phyloP scores from a whole-genome alignment of 129 eudicot genomes.

The Silybum marianum region DNA sequence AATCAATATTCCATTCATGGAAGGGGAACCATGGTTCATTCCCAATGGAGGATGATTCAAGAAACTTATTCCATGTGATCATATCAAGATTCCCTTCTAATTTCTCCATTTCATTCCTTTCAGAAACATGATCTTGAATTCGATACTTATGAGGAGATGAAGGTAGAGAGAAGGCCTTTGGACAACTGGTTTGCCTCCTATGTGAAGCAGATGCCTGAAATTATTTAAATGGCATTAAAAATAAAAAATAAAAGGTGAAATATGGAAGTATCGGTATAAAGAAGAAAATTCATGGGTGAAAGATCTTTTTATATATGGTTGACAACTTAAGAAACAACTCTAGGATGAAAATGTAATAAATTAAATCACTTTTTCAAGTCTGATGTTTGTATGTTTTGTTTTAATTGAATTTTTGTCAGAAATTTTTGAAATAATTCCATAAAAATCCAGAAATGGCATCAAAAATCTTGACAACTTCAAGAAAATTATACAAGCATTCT shows the following conservation, averaged over 20 bases:
- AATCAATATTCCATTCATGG: slow-evolving; percentile 80
- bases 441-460: too few species aligned
- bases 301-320: neutral
- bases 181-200: slow-evolving; percentile 48
- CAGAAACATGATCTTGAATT: slow-evolving; percentile 39
- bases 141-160: slow-evolving; percentile 72
- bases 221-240: slow-evolving; percentile 8
- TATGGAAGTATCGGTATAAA: neutral
- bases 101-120: slow-evolving; percentile 39
- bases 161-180: slow-evolving; percentile 72
- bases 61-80: slow-evolving; percentile 55
- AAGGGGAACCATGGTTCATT: slow-evolving; percentile 65
- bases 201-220: slow-evolving; percentile 39
- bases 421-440: too few species aligned
- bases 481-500: too few species aligned
- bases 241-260: slow-evolving; percentile 7
- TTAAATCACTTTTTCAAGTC: too few species aligned
- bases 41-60: slow-evolving; percentile 54
- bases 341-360: neutral
- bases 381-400: too few species aligned
- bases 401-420: too few species aligned
- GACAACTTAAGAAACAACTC: neutral
- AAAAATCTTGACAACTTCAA: too few species aligned
- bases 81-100: slow-evolving; percentile 42
- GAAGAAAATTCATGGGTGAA: neutral